These are phyloP conservation scores for Xylaria sp. DNA, from an alignment of 2,329 filamentous ascomycete species.

Conservation along the genomic window DNA sequence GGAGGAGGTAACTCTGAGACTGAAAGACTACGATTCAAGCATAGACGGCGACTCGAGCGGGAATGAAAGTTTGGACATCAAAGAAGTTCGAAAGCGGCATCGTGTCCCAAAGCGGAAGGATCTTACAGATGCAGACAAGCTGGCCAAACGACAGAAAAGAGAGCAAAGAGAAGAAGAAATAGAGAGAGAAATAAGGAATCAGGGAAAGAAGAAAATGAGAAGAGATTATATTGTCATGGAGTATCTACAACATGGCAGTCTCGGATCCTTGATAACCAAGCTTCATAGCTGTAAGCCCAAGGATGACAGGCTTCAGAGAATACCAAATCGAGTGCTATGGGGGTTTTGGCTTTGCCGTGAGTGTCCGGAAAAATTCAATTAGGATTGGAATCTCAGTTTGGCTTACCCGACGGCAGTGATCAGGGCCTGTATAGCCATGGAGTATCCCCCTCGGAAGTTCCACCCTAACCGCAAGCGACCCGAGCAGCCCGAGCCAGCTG, in stretches of 20 bases:
- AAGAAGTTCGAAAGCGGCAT: constrained; percentile 11
- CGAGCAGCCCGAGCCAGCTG: neutral
- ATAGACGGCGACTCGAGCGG: constrained; percentile 37
- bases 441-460: constrained; percentile 44
- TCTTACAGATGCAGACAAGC: neutral
- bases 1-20: neutral
- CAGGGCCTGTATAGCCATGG: constrained; percentile 40
- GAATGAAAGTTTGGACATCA: constrained; percentile 30
- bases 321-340: constrained; percentile 39
- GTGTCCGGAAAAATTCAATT: constrained; percentile 20
- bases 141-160: neutral
- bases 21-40: constrained; percentile 35
- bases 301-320: neutral
- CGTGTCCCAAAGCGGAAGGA: neutral
- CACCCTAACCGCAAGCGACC: constrained; percentile 31
- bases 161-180: neutral
- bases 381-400: neutral
- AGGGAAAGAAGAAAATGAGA: neutral
- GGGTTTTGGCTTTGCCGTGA: constrained; percentile 39
- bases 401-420: constrained; percentile 37
- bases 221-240: constrained; percentile 40
- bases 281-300: neutral
- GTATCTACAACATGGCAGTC: constrained; percentile 38
- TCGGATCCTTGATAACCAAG: constrained; percentile 34
- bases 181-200: neutral